Percentiles rank a stretch among this genome's conserved stretches.
These are phyloP conservation scores for Penicillium goetzii DNA, from an alignment of 495 filamentous ascomycete genomes.

Conservation along the genomic window DNA sequence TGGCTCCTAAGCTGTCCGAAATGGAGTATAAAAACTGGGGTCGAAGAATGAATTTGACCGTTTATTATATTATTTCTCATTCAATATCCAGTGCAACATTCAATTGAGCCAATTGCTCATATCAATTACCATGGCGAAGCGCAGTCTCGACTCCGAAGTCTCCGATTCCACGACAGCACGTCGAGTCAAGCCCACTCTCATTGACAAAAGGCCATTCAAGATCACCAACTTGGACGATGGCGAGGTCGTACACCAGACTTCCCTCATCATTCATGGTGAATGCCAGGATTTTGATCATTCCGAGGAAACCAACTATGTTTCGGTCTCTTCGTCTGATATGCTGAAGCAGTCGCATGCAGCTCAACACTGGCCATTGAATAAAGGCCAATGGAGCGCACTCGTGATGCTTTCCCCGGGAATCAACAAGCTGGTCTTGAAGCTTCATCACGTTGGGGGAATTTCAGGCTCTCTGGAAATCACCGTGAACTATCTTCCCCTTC, in stretches of 20 bases:
- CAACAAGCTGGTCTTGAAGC: constrained; percentile 18
- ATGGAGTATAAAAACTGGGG: neutral
- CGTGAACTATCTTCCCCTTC: constrained; percentile 35
- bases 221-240: constrained; percentile 22
- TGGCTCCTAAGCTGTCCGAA: neutral
- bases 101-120: neutral
- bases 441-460: neutral
- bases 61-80: neutral
- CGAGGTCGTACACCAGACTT: constrained; percentile 22
- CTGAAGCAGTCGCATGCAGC: constrained; percentile 4
- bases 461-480: constrained; percentile 11
- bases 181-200: neutral
- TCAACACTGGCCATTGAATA: constrained; percentile 22
- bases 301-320: constrained; percentile 9
- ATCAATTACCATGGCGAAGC: constrained; percentile 1
- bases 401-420: constrained; percentile 24
- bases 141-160: constrained; percentile 2
- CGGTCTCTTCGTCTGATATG: constrained; percentile 9
- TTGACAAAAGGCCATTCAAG: constrained; percentile 16
- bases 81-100: neutral
- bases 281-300: constrained; percentile 1
- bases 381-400: constrained; percentile 24
- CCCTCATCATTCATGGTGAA: constrained; percentile 18
- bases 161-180: neutral
- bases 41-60: neutral